phyloP scores from a whole-genome alignment of 768 basidiomycete genomes.

The Daedaleopsis sinensis region DNA sequence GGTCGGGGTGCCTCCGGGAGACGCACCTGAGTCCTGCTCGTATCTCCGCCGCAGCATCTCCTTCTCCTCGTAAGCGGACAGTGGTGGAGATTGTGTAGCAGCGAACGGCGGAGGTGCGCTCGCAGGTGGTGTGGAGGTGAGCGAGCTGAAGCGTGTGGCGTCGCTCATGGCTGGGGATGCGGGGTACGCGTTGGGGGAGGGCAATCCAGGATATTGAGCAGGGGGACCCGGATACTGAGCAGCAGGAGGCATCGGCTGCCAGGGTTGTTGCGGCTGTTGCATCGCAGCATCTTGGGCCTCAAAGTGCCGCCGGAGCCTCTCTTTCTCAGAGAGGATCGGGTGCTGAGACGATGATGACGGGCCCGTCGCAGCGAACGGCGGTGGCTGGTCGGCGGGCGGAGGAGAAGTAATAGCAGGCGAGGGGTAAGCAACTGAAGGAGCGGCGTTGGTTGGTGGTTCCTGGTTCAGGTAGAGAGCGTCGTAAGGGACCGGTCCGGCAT shows the following conservation, averaged over 20 bases:
- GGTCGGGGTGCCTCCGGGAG: conserved; percentile 24
- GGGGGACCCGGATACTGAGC: conserved; percentile 17
- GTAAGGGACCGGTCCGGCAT: conserved; percentile 54
- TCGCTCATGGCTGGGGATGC: neutral
- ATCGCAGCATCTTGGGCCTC: conserved; percentile 62
- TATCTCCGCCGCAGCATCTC: conserved; percentile 35
- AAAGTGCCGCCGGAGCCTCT: conserved; percentile 61
- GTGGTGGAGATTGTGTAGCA: conserved; percentile 16
- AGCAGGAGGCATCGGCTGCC: conserved; percentile 19
- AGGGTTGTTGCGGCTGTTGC: conserved; percentile 18
- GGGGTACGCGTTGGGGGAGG: conserved; percentile 19
- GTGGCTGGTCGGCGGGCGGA: conserved; percentile 46
- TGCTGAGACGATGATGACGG: conserved; percentile 30
- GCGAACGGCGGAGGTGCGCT: conserved; percentile 13
- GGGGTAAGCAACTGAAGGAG: conserved; percentile 24
- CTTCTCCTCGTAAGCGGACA: conserved; percentile 26
- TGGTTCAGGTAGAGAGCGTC: conserved; percentile 58
- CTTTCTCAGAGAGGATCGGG: conserved; percentile 63
- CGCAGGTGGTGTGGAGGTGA: neutral
- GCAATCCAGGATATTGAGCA: conserved; percentile 22
- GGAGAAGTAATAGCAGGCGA: conserved; percentile 32
- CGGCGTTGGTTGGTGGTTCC: conserved; percentile 20
- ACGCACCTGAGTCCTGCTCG: conserved; percentile 30
- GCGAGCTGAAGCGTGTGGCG: conserved; percentile 10
- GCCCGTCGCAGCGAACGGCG: conserved; percentile 52